Evolutionary conservation across 2,329 filamentous ascomycete species (phyloP), one percentile per base, ranked within the genome.

Genomic region (Xenosphaeropsis pyriputrescens): DNA sequence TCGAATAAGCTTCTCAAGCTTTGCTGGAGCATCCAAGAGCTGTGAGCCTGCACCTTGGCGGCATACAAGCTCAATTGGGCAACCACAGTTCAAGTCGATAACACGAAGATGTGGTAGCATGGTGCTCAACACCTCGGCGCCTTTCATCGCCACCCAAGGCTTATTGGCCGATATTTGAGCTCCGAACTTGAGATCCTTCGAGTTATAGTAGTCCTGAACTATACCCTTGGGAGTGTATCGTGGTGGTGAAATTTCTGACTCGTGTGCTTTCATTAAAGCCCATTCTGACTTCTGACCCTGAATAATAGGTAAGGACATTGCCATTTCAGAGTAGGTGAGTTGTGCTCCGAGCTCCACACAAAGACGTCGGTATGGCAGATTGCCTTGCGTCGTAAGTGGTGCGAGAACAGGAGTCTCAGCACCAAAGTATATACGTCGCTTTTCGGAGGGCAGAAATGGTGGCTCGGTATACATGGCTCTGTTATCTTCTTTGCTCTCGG

Each of bases 321-420:
- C 91, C 91, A 98, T 98, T 60, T 98, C 91, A 0, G 89, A 96
- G 64, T 94, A 98, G 0, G 91, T 98, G 35, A 93, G 68, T 54
- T 95, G 82, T 18, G 86, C 88, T 29, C 91, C 91, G 17, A 96
- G 70, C 39, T 88, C 81, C 11, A 85, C 79, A 52, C 88, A 95
- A 19, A 98, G 72, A 36, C 91, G 75, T 40, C 91, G 79, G 64
- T 94, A 98, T 1, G 91, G 91, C 35, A 96, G 68, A 51, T 98
- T 98, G 34, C 91, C 91, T 60, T 96, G 91, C 0, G 91, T 98
- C 1, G 91, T 98, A 35, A 98, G 68, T 29, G 91, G 91, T 4
- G 91, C 91, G n/a, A 98, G 66, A 9, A 88, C 75, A 1, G 91
- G 91, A 2, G 91, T 98, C 57, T 96, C 89, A 1, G 79, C 75